Conservation (phyloP, 306 rosid species). For the Sophora flavescens region DNA sequence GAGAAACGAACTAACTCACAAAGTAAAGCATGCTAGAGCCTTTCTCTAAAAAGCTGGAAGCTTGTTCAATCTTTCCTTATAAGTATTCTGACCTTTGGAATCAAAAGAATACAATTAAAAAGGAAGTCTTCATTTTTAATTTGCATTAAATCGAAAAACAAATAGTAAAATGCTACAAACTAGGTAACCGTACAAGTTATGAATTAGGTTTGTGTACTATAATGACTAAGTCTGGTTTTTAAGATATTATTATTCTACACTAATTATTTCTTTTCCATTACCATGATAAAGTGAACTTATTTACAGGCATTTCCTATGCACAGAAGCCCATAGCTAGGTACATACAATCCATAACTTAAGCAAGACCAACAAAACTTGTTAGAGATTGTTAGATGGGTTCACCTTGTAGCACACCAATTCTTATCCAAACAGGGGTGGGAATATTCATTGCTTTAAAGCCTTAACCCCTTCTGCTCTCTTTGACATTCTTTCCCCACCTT, state of each 20-base stretch:
- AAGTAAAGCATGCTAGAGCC: conserved; percentile 84
- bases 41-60: conserved; percentile 87
- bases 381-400: too few relatives aligned
- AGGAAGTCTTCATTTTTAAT: background rate
- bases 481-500: too few relatives aligned
- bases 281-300: conserved; percentile 9
- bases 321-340: conserved; percentile 40
- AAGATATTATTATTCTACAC: background rate
- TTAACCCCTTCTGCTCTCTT: too few relatives aligned
- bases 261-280: background rate
- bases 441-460: too few relatives aligned
- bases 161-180: background rate
- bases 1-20: conserved; percentile 56
- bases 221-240: background rate
- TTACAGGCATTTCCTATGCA: conserved; percentile 20
- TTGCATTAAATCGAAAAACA: background rate
- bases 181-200: background rate
- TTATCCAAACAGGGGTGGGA: too few relatives aligned
- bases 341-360: background rate
- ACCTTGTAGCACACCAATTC: too few relatives aligned
- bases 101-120: background rate
- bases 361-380: too few relatives aligned
- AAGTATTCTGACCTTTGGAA: conserved; percentile 52
- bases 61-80: conserved; percentile 75
- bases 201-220: background rate